A percentile compares a stretch with the other conserved stretches of the same genome.
phyloP scores from a whole-genome alignment of 208 protist species.

The Vickermania ingenoplastis region DNA sequence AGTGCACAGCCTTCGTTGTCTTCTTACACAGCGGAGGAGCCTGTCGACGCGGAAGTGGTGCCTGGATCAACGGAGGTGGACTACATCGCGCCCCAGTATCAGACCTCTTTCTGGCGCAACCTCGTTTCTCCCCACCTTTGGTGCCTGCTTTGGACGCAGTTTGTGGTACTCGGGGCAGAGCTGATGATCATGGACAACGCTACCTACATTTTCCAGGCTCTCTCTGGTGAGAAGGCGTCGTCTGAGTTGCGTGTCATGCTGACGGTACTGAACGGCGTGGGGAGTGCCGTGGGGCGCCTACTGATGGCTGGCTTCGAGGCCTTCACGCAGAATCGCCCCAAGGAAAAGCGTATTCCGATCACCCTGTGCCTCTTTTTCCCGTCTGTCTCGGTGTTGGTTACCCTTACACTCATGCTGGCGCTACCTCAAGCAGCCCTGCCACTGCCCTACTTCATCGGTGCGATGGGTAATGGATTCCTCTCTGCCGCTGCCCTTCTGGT shows the following conservation, averaged over 20 bases:
- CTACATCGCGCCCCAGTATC: constrained; percentile 67
- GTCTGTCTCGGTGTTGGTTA: constrained; percentile 17
- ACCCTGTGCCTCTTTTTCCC: constrained; percentile 56
- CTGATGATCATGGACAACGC: constrained; percentile 64
- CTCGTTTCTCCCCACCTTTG: constrained; percentile 36
- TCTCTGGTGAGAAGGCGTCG: constrained; percentile 21
- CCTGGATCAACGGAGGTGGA: constrained; percentile 15
- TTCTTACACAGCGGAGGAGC: not conserved
- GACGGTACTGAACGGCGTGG: constrained; percentile 52
- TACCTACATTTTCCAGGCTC: constrained; percentile 59
- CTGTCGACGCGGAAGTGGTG: constrained; percentile 2
- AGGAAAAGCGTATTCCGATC: constrained; percentile 61
- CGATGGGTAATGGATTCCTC: constrained; percentile 56
- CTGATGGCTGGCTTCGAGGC: constrained; percentile 60
- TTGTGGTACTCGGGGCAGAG: constrained; percentile 43
- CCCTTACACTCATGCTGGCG: constrained; percentile 30
- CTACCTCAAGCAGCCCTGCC: constrained; percentile 23
- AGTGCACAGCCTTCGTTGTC: constrained; percentile 6
- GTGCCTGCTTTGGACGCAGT: constrained; percentile 41
- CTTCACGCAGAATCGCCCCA: constrained; percentile 37
- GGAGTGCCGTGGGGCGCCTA: constrained; percentile 58
- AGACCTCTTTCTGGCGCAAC: constrained; percentile 46
- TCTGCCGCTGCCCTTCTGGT: constrained; percentile 63
- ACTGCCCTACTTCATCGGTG: constrained; percentile 47
- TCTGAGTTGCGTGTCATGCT: constrained; percentile 42